Conservation (phyloP, 1,139 yeast genomes). For the Geotrichum carabidarum region DNA sequence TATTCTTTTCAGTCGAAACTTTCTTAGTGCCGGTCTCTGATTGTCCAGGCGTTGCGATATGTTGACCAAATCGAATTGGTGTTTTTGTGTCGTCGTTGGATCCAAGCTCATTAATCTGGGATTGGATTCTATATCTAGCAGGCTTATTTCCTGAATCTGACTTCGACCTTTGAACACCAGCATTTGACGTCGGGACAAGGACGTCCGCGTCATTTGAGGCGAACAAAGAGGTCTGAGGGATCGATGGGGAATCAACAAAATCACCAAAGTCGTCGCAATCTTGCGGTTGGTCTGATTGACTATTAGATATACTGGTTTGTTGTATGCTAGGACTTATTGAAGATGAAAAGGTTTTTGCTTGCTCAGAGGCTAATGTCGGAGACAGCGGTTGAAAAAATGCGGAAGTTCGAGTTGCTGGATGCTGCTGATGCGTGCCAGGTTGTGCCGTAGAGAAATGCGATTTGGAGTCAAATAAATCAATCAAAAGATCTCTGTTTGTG, state of each 20-base stretch:
- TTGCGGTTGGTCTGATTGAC: not conserved
- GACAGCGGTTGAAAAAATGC: slow-evolving; percentile 7
- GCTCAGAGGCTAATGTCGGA: not conserved
- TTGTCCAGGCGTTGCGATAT: slow-evolving; percentile 4
- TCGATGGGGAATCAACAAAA: slow-evolving; percentile 20
- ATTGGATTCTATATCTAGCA: slow-evolving; percentile 13
- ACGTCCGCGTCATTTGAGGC: not conserved
- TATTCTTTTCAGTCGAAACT: not conserved
- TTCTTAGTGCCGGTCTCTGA: not conserved
- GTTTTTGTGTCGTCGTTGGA: slow-evolving; percentile 1
- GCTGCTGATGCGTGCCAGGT: not conserved
- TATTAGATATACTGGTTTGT: not conserved
- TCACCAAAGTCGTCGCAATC: slow-evolving; percentile 24
- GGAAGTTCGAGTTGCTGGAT: not conserved
- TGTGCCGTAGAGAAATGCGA: not conserved
- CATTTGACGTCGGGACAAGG: not conserved
- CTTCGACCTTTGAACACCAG: not conserved
- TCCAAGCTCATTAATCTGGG: slow-evolving; percentile 16
- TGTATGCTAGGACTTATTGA: not conserved
- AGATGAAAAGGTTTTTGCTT: not conserved
- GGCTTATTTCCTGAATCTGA: not conserved
- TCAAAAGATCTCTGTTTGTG: not conserved
- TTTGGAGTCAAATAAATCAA: not conserved
- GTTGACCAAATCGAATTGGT: slow-evolving; percentile 24
- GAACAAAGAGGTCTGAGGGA: not conserved